Evolutionary conservation across 2,329 filamentous ascomycete genomes (phyloP), one percentile per base, ranked within the genome.

Genomic region (Hymenoscyphus infarciens): DNA sequence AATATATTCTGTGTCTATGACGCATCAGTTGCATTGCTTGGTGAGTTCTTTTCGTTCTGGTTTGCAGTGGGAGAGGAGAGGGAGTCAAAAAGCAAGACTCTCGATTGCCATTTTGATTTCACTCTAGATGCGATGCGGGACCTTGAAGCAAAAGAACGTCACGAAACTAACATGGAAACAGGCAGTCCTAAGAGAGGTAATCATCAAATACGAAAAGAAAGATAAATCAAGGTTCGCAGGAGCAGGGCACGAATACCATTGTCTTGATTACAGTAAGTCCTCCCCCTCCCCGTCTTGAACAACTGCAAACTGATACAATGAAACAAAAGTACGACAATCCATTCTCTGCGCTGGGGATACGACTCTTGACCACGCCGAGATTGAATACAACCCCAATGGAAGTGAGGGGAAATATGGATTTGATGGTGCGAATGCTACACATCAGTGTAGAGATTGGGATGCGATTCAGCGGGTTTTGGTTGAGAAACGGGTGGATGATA

Each of bases 241-340:
- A 5, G 69, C 65, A 56, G 70, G 71, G 3, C 72, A 73, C 62
- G 70, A 71, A 31, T 72, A 73, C 53, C 72, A 73, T 60, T 74
- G 71, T 61, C 61, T 74, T 35, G 71, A 73, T 59, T 72, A 72
- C 54, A 66, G 71, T 72, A 67, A 29, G 66, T 31, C 16, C 53
- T 59, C n/a, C n/a, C n/a, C n/a, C n/a, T n/a, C n/a, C n/a, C n/a
- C n/a, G n/a, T n/a, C n/a, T n/a, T n/a, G n/a, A n/a, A n/a, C n/a
- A n/a, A n/a, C n/a, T n/a, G n/a, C n/a, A n/a, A n/a, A n/a, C n/a
- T n/a, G n/a, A n/a, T n/a, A n/a, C n/a, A n/a, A n/a, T n/a, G n/a
- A n/a, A 25, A 8, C 31, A 22, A 10, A 38, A 70, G 67, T 73
- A 5, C 62, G 72, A 38, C 72, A 73, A 61, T 64, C 66, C 2